Conservation (phyloP, 768 basidiomycete genomes). For the Panellus pusillus region DNA sequence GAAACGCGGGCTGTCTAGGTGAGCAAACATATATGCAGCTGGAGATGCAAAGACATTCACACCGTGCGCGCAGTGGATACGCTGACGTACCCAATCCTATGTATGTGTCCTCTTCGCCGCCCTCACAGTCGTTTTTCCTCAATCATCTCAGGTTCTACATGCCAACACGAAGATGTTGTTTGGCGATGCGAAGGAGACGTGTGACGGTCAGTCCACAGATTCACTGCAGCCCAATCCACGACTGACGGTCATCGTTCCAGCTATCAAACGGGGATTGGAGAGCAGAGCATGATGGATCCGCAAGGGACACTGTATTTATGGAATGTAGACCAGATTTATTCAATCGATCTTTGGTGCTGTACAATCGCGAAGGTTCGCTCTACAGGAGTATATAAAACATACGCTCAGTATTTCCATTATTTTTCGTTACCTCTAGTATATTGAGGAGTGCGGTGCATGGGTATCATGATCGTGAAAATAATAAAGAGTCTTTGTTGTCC, state of each 20-base stretch:
- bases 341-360: not conserved
- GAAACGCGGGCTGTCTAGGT: constrained; percentile 89
- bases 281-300: constrained; percentile 23
- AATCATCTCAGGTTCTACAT: constrained; percentile 86
- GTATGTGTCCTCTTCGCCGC: constrained; percentile 23
- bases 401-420: too few species aligned
- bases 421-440: not conserved
- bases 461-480: constrained; percentile 18
- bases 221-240: not conserved
- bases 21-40: constrained; percentile 60
- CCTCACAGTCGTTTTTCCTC: too few species aligned
- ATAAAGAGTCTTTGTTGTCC: constrained; percentile 22
- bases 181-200: constrained; percentile 88
- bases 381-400: too few species aligned
- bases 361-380: not conserved
- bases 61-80: constrained; percentile 26
- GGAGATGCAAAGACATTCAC: not conserved
- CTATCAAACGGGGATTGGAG: constrained; percentile 63
- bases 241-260: constrained; percentile 29
- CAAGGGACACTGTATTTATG: not conserved
- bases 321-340: not conserved
- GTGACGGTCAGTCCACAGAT: constrained; percentile 59
- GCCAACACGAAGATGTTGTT: constrained; percentile 88
- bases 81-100: constrained; percentile 92
- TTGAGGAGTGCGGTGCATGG: not conserved